Percentiles rank a stretch among this genome's conserved stretches.
Conservation (phyloP, 345 rosid genomes). For the Boechera divaricarpa region DNA sequence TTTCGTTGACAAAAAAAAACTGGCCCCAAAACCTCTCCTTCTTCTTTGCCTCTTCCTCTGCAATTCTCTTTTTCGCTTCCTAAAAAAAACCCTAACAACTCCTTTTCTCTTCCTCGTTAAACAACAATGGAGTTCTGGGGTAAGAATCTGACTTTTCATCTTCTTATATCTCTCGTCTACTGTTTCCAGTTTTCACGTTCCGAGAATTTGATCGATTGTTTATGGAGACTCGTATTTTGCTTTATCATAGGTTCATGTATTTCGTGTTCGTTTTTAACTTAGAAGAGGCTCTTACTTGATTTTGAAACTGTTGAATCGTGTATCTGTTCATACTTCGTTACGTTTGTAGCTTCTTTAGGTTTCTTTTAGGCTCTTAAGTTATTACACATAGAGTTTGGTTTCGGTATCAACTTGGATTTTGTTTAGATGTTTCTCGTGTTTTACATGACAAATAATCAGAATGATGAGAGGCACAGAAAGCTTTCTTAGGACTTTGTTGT, state of each 20-base stretch:
- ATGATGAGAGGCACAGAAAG: not conserved
- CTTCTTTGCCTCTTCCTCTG: constrained; percentile 9
- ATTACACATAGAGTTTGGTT: not conserved
- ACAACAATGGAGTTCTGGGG: constrained; percentile 72
- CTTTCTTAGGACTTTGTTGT: not conserved
- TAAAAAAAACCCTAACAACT: not conserved
- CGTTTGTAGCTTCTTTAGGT: not conserved
- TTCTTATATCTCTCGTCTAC: not conserved
- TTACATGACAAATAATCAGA: not conserved
- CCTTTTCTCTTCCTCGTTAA: not conserved
- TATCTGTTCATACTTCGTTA: not conserved
- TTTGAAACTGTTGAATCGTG: too few relatives aligned
- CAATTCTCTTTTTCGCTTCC: not conserved
- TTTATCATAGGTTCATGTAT: too few relatives aligned
- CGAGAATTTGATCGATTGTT: not conserved
- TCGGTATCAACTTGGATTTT: not conserved
- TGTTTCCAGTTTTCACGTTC: not conserved
- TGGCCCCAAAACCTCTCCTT: not conserved
- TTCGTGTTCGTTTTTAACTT: not conserved
- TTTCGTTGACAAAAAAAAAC: too few relatives aligned
- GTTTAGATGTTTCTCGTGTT: not conserved
- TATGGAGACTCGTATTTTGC: not conserved
- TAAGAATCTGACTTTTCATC: constrained; percentile 22
- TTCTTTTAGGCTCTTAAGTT: not conserved
- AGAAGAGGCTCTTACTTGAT: not conserved